phyloP scores from a whole-genome alignment of 2,329 filamentous ascomycete genomes.

The Fusarium decemcellulare region DNA sequence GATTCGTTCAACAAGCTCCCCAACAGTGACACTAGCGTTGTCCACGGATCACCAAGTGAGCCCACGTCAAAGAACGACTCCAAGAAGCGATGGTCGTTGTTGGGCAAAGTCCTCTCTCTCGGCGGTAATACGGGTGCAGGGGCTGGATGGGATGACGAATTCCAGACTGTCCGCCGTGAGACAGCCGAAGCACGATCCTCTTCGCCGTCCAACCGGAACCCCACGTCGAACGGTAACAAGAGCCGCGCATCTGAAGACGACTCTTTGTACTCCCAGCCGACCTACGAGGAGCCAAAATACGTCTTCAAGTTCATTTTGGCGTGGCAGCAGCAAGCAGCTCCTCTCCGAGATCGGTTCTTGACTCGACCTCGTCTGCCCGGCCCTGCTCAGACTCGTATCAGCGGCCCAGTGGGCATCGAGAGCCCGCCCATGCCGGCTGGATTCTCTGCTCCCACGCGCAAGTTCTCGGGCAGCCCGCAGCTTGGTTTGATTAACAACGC shows the following conservation, averaged over 20 bases:
- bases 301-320: constrained; percentile 83
- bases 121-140: constrained; percentile 34
- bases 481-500: constrained; percentile 65
- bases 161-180: constrained; percentile 66
- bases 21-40: constrained; percentile 40
- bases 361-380: constrained; percentile 77
- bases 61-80: constrained; percentile 53
- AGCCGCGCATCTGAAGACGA: constrained; percentile 63
- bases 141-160: constrained; percentile 57
- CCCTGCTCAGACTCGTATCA: constrained; percentile 77
- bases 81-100: constrained; percentile 74
- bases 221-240: constrained; percentile 47
- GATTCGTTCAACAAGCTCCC: constrained; percentile 58
- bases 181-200: constrained; percentile 61
- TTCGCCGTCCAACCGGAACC: constrained; percentile 47
- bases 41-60: constrained; percentile 44
- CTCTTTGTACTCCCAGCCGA: constrained; percentile 68
- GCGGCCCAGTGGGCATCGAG: constrained; percentile 55
- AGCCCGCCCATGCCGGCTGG: constrained; percentile 56
- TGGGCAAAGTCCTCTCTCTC: constrained; percentile 73
- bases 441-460: constrained; percentile 61
- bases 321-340: constrained; percentile 70
- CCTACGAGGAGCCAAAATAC: constrained; percentile 70
- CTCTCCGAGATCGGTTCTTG: constrained; percentile 73
- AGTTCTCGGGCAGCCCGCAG: constrained; percentile 62